A percentile compares a stretch with the other conserved stretches of the same genome.
Evolutionary conservation across 2,329 filamentous ascomycete genomes (phyloP).

Genomic region (Huntiella bhutanensis): DNA sequence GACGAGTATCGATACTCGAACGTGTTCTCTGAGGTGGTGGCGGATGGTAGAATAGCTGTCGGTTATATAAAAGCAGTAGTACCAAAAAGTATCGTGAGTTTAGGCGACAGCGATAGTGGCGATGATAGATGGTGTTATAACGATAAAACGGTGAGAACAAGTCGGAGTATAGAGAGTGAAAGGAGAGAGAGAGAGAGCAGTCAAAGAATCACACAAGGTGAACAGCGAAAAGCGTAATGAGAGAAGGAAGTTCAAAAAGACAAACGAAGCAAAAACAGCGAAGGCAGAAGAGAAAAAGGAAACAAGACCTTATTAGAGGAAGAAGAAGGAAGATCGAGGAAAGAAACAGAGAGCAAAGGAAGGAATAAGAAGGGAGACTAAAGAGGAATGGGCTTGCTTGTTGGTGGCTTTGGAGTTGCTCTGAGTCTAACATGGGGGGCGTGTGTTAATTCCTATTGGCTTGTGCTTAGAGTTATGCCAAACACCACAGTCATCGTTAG

Average conservation of each 20-base stretch:
- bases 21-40: background rate
- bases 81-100: background rate
- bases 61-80: background rate
- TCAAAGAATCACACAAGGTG: slow-evolving; percentile 14
- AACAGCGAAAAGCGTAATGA: slow-evolving; percentile 14
- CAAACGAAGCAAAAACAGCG: slow-evolving; percentile 10
- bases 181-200: slow-evolving; percentile 17
- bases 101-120: background rate
- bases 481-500: too few species aligned
- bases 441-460: too few species aligned
- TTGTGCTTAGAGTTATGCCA: too few species aligned
- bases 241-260: slow-evolving; percentile 13
- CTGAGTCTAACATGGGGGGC: too few species aligned
- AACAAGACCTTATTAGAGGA: slow-evolving; percentile 8
- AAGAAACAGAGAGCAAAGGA: slow-evolving; percentile 6
- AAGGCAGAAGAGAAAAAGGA: slow-evolving; percentile 11
- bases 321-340: slow-evolving; percentile 13
- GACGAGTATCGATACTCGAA: too few species aligned
- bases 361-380: slow-evolving; percentile 12
- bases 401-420: too few species aligned
- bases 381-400: slow-evolving; percentile 4
- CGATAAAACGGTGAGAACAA: background rate
- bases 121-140: background rate
- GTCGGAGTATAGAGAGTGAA: slow-evolving; percentile 16
- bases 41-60: background rate